Conservation (phyloP, 225 moss, liverwort and hornwort species). For the Bryum argenteum region DNA sequence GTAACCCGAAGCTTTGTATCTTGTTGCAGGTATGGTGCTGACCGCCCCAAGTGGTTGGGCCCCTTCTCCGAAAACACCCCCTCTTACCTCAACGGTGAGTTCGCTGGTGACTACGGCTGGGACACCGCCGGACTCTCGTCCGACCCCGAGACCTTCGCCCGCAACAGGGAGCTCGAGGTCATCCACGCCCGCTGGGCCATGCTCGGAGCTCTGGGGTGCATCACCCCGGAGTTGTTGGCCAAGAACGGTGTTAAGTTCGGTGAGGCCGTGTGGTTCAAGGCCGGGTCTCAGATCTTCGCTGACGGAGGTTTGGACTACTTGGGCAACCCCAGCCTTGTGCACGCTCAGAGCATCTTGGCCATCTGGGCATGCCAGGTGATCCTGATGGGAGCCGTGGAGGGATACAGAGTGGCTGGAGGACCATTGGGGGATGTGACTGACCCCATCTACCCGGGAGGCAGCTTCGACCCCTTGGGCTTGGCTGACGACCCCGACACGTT, state of each 20-base stretch:
- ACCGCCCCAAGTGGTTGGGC: slow-evolving; percentile 58
- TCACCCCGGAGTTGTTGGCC: slow-evolving; percentile 9
- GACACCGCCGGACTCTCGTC: slow-evolving; percentile 15
- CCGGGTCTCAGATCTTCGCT: slow-evolving; percentile 30
- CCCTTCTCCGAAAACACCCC: slow-evolving; percentile 49
- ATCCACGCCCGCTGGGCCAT: slow-evolving; percentile 46
- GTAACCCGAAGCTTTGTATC: too few species aligned
- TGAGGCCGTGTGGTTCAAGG: slow-evolving; percentile 42
- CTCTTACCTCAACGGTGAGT: neutral
- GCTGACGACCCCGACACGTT: slow-evolving; percentile 12
- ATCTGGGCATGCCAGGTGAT: slow-evolving; percentile 33
- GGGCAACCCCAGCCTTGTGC: slow-evolving; percentile 39
- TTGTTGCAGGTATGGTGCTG: slow-evolving; percentile 46
- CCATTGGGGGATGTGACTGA: slow-evolving; percentile 29
- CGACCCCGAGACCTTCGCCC: slow-evolving; percentile 17
- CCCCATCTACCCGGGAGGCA: slow-evolving; percentile 35
- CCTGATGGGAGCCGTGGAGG: slow-evolving; percentile 31
- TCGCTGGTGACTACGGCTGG: slow-evolving; percentile 15
- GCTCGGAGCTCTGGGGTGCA: slow-evolving; percentile 31
- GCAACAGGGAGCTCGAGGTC: slow-evolving; percentile 17
- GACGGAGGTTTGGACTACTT: slow-evolving; percentile 21
- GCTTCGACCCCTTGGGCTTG: slow-evolving; percentile 23
- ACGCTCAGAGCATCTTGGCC: slow-evolving; percentile 62
- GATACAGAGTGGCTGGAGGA: slow-evolving; percentile 11
- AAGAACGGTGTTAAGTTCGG: slow-evolving; percentile 2